phyloP scores from a whole-genome alignment of 2,329 filamentous ascomycete genomes.

The Emergomyces orientalis region DNA sequence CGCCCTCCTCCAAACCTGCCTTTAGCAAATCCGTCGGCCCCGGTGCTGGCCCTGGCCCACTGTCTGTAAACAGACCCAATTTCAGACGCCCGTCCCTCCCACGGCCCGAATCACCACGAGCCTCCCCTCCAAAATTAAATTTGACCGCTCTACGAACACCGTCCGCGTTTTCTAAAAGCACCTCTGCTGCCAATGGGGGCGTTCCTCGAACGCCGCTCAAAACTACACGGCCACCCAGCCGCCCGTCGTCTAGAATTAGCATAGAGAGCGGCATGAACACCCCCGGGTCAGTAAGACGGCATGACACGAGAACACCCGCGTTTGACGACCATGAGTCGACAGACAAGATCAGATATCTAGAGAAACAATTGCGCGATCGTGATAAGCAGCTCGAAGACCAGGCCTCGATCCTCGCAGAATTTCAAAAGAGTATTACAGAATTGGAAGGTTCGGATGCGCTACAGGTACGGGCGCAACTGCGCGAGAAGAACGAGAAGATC shows the following conservation, averaged over 20 bases:
- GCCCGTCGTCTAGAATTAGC: conserved; percentile 33
- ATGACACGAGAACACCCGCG: conserved; percentile 22
- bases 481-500: conserved; percentile 97
- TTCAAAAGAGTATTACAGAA: conserved; percentile 81
- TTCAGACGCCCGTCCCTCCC: conserved; percentile 64
- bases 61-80: conserved; percentile 58
- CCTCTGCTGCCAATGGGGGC: conserved; percentile 29
- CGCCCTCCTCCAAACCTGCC: conserved; percentile 52
- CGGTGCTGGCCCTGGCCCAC: conserved; percentile 56
- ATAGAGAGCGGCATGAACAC: conserved; percentile 27
- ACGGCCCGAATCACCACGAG: conserved; percentile 73
- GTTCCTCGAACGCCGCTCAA: conserved; percentile 38
- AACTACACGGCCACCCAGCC: conserved; percentile 26
- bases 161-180: conserved; percentile 36
- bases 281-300: conserved; percentile 23
- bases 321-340: conserved; percentile 33
- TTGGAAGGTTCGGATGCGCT: conserved; percentile 67
- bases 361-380: conserved; percentile 66
- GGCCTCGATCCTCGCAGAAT: conserved; percentile 69
- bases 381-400: conserved; percentile 87
- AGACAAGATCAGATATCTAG: conserved; percentile 65
- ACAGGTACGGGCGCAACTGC: conserved; percentile 70
- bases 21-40: conserved; percentile 85
- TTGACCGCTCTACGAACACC: conserved; percentile 48
- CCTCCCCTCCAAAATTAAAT: conserved; percentile 47